Base-by-base conservation (phyloP, 179 eudicot species). In the Corrigiola litoralis region DNA sequence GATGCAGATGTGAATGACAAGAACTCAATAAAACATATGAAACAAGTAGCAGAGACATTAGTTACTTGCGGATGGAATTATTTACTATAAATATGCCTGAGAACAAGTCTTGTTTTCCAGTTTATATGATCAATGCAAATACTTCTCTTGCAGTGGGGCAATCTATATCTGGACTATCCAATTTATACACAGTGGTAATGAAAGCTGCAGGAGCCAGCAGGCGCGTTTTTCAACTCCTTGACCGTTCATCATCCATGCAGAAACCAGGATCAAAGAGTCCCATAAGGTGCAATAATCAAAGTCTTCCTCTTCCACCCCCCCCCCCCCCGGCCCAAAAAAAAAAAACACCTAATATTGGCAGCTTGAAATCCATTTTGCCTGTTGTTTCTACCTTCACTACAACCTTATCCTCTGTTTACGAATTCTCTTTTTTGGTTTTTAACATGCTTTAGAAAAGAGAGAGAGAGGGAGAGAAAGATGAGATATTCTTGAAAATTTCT, bases 141-240 rank as follows among this genome's bases (percentile, higher is more conserved):
- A 51, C 63, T 47, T 41, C 11, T 13, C 37, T 57, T 77, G 83
- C 82, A 90, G 97, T 90, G 71, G 97, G 97, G 47, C 77, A 84
- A 25, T 83, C 95, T 0, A 80, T 90, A 58, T 88, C 97, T 62
- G 84, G 85, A 58, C 72, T 90, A 6, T 81, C 97, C 14, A 81
- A 88, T 24, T 65, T 90, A 66, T 90, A 88, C 76, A 83, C 95
- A 5, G 83, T 80, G 28, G 90, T 82, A 28, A 88, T 90, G 97
- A 90, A 90, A 82, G 97, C 97, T 63, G 92, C 95, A n/a, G 97
- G 97, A 67, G 95, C 97, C n/a, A 90, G 97, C 67, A 88, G 95
- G 77, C 79, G 97, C 33, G 95, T 90, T 60, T 90, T 90, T 74
- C 97, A 90, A 75, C 86, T 90, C 68, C 76, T 90, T 56, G 97